These are phyloP conservation scores for Malus sylvestris DNA, from an alignment of 306 rosid genomes.

Conservation along the genomic window DNA sequence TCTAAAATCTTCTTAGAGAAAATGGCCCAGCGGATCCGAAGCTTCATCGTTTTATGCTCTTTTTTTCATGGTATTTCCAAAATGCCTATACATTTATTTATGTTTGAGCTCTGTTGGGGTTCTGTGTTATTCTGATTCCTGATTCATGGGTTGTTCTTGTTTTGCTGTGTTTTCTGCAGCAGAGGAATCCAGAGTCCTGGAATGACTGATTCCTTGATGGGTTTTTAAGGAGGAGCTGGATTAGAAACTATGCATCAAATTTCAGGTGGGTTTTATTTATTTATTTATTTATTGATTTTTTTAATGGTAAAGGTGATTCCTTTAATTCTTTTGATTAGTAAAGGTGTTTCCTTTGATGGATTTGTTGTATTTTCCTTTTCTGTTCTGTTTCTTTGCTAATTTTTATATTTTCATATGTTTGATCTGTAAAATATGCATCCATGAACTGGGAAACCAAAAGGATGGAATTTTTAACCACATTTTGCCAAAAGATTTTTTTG, in stretches of 20 bases:
- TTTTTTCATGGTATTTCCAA: slow-evolving; percentile 8
- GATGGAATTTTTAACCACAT: not conserved
- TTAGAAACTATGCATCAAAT: not conserved
- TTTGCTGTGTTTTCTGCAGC: slow-evolving; percentile 4
- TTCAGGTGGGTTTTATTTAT: slow-evolving; percentile 15
- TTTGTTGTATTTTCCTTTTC: not conserved
- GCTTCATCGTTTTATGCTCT: slow-evolving; percentile 36
- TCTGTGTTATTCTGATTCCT: slow-evolving; percentile 10
- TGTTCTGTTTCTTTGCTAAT: not conserved
- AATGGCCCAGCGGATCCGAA: slow-evolving; percentile 73
- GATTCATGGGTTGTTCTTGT: slow-evolving; percentile 20
- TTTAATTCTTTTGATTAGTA: not conserved
- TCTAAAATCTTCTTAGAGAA: slow-evolving; percentile 46
- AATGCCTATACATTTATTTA: slow-evolving; percentile 25
- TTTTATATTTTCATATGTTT: not conserved
- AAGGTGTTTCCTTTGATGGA: not conserved
- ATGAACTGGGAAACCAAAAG: not conserved
- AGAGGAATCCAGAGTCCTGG: slow-evolving; percentile 3
- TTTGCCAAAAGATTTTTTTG: not conserved
- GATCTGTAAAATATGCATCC: not conserved
- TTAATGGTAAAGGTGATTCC: slow-evolving; percentile 14
- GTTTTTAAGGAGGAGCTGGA: slow-evolving; percentile 3
- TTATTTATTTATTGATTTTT: not conserved
- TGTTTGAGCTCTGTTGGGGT: slow-evolving; percentile 22
- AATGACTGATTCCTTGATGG: slow-evolving; percentile 24